Evolutionary conservation across 23 red algal species (phyloP).

Genomic region (Gracilaria gracilis): DNA sequence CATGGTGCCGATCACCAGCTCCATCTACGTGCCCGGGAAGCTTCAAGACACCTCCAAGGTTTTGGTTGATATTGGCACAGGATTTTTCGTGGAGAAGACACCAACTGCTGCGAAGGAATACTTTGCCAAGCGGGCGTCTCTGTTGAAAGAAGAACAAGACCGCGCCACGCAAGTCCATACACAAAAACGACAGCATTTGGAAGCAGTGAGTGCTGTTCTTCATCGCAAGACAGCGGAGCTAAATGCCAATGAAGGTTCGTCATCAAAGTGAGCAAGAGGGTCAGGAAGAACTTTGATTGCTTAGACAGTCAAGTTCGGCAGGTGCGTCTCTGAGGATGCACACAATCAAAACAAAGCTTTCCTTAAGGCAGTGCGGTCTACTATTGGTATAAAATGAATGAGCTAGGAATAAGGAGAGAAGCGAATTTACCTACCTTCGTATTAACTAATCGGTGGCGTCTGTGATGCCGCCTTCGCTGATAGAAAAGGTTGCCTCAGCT

Average conservation of each 20-base stretch:
- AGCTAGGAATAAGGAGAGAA: not conserved
- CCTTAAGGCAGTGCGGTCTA: no score
- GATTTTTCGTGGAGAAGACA: constrained; percentile 82
- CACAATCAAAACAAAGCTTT: no score
- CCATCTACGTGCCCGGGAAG: constrained; percentile 78
- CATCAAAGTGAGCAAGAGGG: constrained; percentile 8
- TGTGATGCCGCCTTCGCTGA: constrained; percentile 90
- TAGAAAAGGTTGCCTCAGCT: constrained; percentile 92
- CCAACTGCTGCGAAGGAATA: constrained; percentile 60
- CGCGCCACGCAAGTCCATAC: constrained; percentile 60
- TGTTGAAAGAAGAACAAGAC: constrained; percentile 81
- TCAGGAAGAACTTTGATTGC: no score
- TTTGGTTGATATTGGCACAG: constrained; percentile 88
- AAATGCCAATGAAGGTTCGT: not conserved
- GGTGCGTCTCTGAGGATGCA: no score
- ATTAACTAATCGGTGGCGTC: constrained; percentile 84
- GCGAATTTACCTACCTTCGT: not conserved
- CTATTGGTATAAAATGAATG: no score
- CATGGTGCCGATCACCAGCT: constrained; percentile 83
- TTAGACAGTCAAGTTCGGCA: no score
- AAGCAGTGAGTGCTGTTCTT: constrained; percentile 80
- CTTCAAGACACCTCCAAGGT: constrained; percentile 58
- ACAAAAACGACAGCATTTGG: constrained; percentile 82
- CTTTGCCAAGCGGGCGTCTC: constrained; percentile 55
- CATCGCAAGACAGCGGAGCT: constrained; percentile 71